A percentile compares a stretch with the other conserved stretches of the same genome.
phyloP scores from a whole-genome alignment of 2,329 filamentous ascomycete genomes.

The Monilinia laxa region DNA sequence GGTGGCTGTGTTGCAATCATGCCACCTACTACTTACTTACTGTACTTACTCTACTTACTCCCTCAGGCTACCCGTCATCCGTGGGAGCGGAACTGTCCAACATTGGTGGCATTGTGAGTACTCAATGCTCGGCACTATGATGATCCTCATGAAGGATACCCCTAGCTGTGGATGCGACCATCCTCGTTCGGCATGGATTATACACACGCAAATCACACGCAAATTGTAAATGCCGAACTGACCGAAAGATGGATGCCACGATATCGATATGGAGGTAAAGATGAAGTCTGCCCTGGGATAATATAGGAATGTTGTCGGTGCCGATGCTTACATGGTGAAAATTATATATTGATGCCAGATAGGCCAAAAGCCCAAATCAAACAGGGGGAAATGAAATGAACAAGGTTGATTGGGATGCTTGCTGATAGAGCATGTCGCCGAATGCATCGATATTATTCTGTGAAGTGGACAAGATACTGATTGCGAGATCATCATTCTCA shows the following conservation, averaged over 20 bases:
- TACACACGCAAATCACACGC: neutral
- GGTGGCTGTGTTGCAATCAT: neutral
- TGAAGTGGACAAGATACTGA: neutral
- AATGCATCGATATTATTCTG: rapidly evolving
- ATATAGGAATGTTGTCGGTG: neutral
- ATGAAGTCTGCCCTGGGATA: neutral
- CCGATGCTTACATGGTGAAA: neutral
- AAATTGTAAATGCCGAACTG: neutral
- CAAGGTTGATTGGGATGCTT: no score
- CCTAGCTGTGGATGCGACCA: neutral
- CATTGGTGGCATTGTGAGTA: neutral
- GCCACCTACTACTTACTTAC: neutral
- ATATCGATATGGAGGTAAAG: neutral
- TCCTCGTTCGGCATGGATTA: neutral
- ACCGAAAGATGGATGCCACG: neutral
- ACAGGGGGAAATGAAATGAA: no score
- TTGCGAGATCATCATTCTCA: neutral
- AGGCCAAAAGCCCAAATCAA: neutral
- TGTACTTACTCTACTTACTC: no score
- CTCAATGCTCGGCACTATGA: no score
- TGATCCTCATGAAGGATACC: neutral
- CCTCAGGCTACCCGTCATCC: neutral
- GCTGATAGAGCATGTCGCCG: no score
- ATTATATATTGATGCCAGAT: no score
- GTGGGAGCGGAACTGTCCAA: neutral